These are phyloP conservation scores for Emmonsiellopsis sp. DNA, from an alignment of 2,329 filamentous ascomycete species.

Conservation along the genomic window DNA sequence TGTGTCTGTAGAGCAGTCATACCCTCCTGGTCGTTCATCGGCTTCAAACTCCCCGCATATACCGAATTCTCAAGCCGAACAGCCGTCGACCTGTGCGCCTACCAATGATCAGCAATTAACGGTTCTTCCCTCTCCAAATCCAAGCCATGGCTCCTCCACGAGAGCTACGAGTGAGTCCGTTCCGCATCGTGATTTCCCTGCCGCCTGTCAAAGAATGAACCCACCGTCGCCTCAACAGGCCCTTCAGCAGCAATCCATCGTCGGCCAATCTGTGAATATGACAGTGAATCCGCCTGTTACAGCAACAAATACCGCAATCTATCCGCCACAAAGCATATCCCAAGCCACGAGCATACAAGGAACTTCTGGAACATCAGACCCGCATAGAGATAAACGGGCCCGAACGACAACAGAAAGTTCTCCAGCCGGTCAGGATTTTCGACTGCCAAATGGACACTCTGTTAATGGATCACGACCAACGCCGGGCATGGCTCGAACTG, in stretches of 20 bases:
- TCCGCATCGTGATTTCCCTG: slow-evolving; percentile 7
- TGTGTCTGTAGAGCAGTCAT: background rate
- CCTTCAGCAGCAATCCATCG: background rate
- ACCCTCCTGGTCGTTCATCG: background rate
- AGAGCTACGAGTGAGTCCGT: slow-evolving; percentile 18
- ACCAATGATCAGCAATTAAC: slow-evolving; percentile 8
- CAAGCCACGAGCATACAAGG: background rate
- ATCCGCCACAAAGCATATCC: background rate
- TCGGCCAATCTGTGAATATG: background rate
- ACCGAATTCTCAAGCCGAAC: slow-evolving; percentile 3
- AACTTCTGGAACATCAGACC: background rate
- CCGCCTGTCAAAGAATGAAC: background rate
- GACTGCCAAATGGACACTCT: background rate
- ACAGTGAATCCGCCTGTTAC: background rate
- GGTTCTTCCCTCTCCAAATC: slow-evolving; percentile 42
- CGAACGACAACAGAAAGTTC: background rate
- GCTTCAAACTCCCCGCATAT: background rate
- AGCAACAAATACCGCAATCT: background rate
- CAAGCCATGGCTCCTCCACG: slow-evolving; percentile 19
- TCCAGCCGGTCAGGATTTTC: background rate
- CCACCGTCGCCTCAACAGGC: background rate
- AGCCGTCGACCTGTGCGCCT: slow-evolving; percentile 1
- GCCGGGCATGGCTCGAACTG: background rate
- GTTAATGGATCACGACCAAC: background rate
- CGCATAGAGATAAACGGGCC: slow-evolving; percentile 3